phyloP scores from a whole-genome alignment of 2,329 filamentous ascomycete species.

The Colletotrichum orchidophilum region DNA sequence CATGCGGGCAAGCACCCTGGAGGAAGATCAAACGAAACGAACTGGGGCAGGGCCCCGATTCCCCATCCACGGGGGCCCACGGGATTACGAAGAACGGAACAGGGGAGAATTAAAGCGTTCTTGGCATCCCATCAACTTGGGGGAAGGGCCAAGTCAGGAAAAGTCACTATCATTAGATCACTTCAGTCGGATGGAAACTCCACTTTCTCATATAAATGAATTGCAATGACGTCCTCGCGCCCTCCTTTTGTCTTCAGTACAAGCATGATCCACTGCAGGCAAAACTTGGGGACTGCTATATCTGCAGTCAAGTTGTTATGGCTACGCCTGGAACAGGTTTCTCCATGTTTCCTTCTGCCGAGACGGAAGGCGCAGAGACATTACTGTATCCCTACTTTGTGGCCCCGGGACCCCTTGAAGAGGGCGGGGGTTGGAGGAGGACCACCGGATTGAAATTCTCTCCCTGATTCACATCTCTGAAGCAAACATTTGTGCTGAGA shows the following conservation, averaged over 20 bases:
- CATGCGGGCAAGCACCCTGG: constrained; percentile 23
- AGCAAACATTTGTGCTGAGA: neutral
- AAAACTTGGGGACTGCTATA: constrained; percentile 1
- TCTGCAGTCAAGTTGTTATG: neutral
- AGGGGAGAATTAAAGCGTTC: neutral
- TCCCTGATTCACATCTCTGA: neutral
- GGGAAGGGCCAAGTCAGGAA: no score
- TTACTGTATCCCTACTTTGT: no score
- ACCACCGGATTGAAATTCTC: no score
- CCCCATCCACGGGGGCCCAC: neutral
- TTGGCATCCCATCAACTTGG: neutral
- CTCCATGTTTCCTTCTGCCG: neutral
- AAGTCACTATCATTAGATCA: neutral
- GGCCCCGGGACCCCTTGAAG: neutral
- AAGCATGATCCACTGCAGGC: neutral
- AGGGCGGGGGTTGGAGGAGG: no score
- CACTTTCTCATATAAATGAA: constrained; percentile 24
- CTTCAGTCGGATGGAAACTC: neutral
- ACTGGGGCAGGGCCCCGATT: neutral
- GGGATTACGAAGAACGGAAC: neutral
- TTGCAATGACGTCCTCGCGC: constrained; percentile 1
- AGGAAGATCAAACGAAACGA: constrained; percentile 26
- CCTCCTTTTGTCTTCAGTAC: neutral
- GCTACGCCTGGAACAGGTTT: neutral
- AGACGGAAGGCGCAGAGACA: neutral